Base-by-base conservation (phyloP, 208 protist species). In the Leishmania amazonensis region DNA sequence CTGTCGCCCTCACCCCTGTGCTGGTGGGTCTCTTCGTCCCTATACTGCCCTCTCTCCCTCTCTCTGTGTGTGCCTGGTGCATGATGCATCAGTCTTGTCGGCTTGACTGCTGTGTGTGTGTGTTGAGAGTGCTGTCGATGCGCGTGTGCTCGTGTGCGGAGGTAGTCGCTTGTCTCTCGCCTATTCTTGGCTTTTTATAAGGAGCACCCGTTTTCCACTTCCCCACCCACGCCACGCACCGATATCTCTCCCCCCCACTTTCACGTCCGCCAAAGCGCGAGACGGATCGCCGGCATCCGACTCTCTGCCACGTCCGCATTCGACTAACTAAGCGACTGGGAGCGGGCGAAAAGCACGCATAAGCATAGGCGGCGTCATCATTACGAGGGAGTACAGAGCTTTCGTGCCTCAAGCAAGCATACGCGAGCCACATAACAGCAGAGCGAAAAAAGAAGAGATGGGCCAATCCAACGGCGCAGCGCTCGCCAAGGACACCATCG, bases 401-500 rank as follows among this genome's bases (percentile, higher is more conserved):
- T n/a, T 38, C 2, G 3, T 71, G 38, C 40, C 21, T 45, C 65
- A 71, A 42, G 7, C 40, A 42, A 75, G 5, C 71, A 4, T 8
- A 35, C 71, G 6, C 70, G 11, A 11, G 9, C 47, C n/a, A 54
- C 15, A 73, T 24, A 8, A 78, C 49, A 62, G 42, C 31, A 72
- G 67, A 35, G 71, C 40, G 68, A 35, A 77, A 65, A 80, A 31
- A 70, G n/a, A 60, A 15, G 45, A 13, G 17, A 96, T 97, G 94
- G 94, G 94, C 1, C 94, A 96, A 81, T 85, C 83, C n/a, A 89
- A 90, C 75, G 84, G 88, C 5, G 54, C 86, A 38, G 86, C 65
- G 45, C 80, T 95, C 8, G 87, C 86, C 40, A 87, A 83, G 58
- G 94, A 97, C 80, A 97, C 94, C 42, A 78, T 96, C 72, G 71